Base-by-base conservation (phyloP, 257 asterid genomes). In the Knoxia roxburghii region DNA sequence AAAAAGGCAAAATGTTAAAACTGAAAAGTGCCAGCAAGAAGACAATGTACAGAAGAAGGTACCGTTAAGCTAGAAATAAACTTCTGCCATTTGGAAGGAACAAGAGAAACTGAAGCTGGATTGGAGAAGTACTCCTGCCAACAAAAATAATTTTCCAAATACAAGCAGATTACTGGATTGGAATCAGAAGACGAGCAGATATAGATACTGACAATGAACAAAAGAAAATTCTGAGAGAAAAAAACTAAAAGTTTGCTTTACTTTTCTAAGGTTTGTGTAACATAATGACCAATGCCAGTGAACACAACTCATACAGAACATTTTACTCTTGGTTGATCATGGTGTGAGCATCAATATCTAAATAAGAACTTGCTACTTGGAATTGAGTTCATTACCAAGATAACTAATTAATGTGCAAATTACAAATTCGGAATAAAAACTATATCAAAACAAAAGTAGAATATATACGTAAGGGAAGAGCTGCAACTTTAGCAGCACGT, bases 11-110 rank as follows among this genome's bases (percentile, higher is more conserved):
- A 48, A n/a, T n/a, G n/a, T 48, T 57, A 13, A 6, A 15, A 57
- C 8, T 50, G 56, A 50, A 50, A 50, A 50, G 27, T 21, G 29
- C 1, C 26, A 21, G 5, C 26, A 32, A 30, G 5, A 1, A 54
- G 18, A 59, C 20, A 37, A 35, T n/a, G 29, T 13, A 49, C 30
- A 21, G 39, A 70, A 46, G 55, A 50, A 20, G 24, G 40, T 84
- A 93, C 99, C 88, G 68, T 78, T 80, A 93, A 86, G 71, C 85
- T 84, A 75, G 97, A 80, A 45, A 84, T 68, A 81, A 93, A 93
- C 75, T 90, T 90, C 58, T 85, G 94, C 99, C 99, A 93, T 86
- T 88, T 93, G 63, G 95, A 72, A 26, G 80, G 79, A 77, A 84
- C 82, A 48, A 87, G 79, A 80, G 85, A 70, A 66, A 93, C 85